Evolutionary conservation across 192 early-diverging fungal genomes (phyloP).

Genomic region (Haplosporangium gracile): DNA sequence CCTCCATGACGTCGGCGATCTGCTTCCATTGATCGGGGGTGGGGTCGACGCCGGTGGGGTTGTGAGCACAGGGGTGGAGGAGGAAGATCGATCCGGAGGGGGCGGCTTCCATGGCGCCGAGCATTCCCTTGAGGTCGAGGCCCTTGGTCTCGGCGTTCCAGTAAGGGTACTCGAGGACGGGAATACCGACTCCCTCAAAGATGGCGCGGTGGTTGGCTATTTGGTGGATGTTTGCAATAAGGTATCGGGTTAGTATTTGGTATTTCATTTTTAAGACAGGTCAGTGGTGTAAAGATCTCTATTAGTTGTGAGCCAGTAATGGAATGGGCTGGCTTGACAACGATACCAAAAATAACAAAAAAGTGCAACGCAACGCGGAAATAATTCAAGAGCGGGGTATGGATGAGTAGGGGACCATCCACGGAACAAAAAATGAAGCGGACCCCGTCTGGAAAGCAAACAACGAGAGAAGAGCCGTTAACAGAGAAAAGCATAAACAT

Average conservation of each 20-base stretch:
- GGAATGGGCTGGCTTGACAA: background rate
- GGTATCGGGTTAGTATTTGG: background rate
- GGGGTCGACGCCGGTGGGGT: constrained; percentile 99
- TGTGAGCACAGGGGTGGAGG: constrained; percentile 98
- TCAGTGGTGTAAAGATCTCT: background rate
- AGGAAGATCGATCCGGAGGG: constrained; percentile 87
- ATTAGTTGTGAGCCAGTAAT: background rate
- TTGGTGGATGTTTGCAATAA: background rate
- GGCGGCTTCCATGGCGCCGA: constrained; percentile 76
- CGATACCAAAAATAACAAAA: constrained; percentile 8
- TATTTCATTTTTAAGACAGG: background rate
- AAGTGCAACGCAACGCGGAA: background rate
- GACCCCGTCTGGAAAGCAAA: background rate
- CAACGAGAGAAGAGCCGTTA: background rate
- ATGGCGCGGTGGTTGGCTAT: constrained; percentile 91
- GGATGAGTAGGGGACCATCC: background rate
- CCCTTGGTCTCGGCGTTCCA: constrained; percentile 85
- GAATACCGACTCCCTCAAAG: constrained; percentile 87
- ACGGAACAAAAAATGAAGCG: constrained; percentile 1
- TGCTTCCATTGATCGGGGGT: constrained; percentile 93
- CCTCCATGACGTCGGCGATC: constrained; percentile 87
- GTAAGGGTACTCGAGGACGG: constrained; percentile 90
- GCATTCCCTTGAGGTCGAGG: constrained; percentile 85
- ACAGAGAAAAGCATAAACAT: constrained; percentile 14
- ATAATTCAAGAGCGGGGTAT: constrained; percentile 18